phyloP scores from a whole-genome alignment of 805 yeast species.

The Saccharomycopsis schoenii region DNA sequence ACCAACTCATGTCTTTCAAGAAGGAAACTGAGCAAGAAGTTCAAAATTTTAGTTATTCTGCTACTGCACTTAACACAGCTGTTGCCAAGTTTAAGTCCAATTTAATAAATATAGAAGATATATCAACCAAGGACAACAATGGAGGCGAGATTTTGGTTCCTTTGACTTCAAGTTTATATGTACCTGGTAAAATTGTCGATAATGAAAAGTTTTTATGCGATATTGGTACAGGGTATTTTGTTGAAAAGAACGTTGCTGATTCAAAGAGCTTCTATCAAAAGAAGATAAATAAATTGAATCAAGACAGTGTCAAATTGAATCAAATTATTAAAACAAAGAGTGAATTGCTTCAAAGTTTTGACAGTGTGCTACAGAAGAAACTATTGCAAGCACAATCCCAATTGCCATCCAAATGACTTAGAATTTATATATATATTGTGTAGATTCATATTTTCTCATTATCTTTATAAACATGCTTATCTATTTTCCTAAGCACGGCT shows the following conservation, averaged over 20 bases:
- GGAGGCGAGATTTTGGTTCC: conserved; percentile 65
- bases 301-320: conserved; percentile 65
- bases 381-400: conserved; percentile 22
- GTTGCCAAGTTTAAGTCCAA: conserved; percentile 77
- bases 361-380: conserved; percentile 44
- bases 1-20: conserved; percentile 77
- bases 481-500: too few relatives aligned
- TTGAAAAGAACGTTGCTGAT: conserved; percentile 63
- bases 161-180: conserved; percentile 76
- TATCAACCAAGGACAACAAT: conserved; percentile 32
- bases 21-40: conserved; percentile 77
- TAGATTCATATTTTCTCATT: too few relatives aligned
- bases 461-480: too few relatives aligned
- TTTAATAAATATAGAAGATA: conserved; percentile 51
- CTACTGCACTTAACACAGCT: conserved; percentile 76
- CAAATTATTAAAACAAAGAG: conserved; percentile 69
- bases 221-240: conserved; percentile 92
- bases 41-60: conserved; percentile 75
- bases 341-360: conserved; percentile 51
- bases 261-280: conserved; percentile 62
- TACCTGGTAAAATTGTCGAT: conserved; percentile 70
- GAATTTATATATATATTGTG: too few relatives aligned
- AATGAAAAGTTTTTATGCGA: conserved; percentile 74
- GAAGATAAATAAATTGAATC: conserved; percentile 61
- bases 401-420: neutral